These are phyloP conservation scores for Mortierella sp. DNA, from an alignment of 371 early-diverging fungal species.

Conservation along the genomic window DNA sequence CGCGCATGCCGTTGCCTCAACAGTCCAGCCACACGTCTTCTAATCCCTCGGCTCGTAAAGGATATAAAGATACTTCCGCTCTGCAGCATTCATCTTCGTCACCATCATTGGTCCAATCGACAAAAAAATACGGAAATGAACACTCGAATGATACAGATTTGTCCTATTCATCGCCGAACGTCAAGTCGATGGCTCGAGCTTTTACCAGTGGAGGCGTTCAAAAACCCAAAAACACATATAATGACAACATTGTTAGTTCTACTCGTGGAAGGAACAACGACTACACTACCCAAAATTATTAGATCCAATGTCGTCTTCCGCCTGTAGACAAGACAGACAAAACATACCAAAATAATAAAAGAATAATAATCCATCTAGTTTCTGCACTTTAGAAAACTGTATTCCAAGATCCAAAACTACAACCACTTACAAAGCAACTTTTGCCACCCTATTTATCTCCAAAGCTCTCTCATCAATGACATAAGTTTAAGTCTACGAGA, in stretches of 20 bases:
- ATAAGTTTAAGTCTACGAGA: too few species aligned
- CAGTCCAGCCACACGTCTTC: background rate
- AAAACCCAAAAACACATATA: constrained; percentile 2
- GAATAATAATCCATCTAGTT: background rate
- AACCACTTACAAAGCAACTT: too few species aligned
- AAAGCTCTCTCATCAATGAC: too few species aligned
- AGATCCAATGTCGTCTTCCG: too few species aligned
- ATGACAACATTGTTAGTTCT: constrained; percentile 1
- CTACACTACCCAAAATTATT: background rate
- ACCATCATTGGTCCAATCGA: background rate
- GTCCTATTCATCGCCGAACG: constrained; percentile 1
- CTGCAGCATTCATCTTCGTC: constrained; percentile 18
- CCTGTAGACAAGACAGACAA: too few species aligned
- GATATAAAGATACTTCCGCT: background rate
- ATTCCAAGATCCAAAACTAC: too few species aligned
- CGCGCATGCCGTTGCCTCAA: constrained; percentile 2
- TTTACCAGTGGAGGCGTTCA: constrained; percentile 4
- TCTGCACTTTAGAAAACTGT: too few species aligned
- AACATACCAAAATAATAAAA: background rate
- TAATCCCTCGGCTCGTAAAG: background rate
- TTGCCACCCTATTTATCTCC: too few species aligned
- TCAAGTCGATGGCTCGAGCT: constrained; percentile 7
- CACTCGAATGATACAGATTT: background rate
- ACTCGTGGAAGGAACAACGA: background rate
- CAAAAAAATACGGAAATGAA: background rate